Evolutionary conservation across 2,329 filamentous ascomycete genomes (phyloP), one percentile per base, ranked within the genome.

Genomic region (Xenoacremonium recifei): DNA sequence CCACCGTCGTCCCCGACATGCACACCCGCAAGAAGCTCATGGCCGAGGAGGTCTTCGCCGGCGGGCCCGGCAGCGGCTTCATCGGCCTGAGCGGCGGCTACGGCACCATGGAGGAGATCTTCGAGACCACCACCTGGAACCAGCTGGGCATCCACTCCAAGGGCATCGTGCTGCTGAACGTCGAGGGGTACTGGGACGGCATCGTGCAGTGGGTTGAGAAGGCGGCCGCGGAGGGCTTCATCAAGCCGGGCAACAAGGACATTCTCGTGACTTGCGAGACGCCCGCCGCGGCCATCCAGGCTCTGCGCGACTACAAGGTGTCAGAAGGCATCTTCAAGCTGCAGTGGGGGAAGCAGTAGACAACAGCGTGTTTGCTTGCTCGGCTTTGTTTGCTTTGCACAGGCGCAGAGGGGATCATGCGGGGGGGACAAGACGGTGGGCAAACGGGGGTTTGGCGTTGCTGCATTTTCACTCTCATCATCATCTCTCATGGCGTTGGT

Each of bases 11-110:
- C 20, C 77, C 82, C 54, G 90, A 96, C 63, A 99, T 99, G 93
- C 93, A 99, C 69, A 91, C 89, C 31, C 82, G 93, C 50, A 99
- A 99, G 74, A 82, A 87, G 54, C 76, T 93, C 71, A 97, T 99
- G 93, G 92, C 91, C 6, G 75, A 82, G 56, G 87, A 92, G 64
- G 90, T 97, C 13, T 78, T 95, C 18, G 77, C 80, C 16, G 89
- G 89, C 19, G 91, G 87, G 0, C 82, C 84, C 0, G 92, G 92
- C 1, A 85, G 82, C 43, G 92, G 92, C 11, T 99, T 99, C 69
- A 82, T 99, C 30, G 90, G 90, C 20, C 71, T 99, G 45, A 82
- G 80, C 41, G 92, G 92, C 32, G 93, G 93, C 1, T 99, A 92
- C 66, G 93, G 93, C 16, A 99, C 93, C 3, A 78, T 97, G 63